Evolutionary conservation across 805 yeast species (phyloP).

Genomic region (Wickerhamomyces silvicola): DNA sequence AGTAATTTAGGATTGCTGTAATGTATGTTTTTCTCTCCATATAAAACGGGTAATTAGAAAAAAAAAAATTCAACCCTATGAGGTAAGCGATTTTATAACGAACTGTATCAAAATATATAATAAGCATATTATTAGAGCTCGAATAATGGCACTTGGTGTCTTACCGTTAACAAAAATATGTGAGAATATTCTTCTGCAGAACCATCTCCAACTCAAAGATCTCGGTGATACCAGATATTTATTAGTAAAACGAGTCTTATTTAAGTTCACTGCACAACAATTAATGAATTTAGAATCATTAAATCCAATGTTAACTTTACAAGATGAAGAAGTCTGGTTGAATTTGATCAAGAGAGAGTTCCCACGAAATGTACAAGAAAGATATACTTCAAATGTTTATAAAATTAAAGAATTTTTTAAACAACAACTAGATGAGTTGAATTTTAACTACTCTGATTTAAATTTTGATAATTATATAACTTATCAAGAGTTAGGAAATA

Average conservation of each 20-base stretch:
- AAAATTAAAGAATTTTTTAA: slow-evolving; percentile 17
- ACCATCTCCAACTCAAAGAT: slow-evolving; percentile 16
- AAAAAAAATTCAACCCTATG: no score
- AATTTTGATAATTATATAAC: slow-evolving; percentile 13
- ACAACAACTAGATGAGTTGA: slow-evolving; percentile 13
- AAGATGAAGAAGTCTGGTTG: slow-evolving; percentile 33
- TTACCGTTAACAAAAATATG: slow-evolving; percentile 17
- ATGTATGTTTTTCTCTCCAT: no score
- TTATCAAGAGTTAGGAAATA: slow-evolving; percentile 3
- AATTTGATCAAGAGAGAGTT: slow-evolving; percentile 25
- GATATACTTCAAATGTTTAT: slow-evolving; percentile 19
- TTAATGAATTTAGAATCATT: slow-evolving; percentile 24
- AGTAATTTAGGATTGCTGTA: no score
- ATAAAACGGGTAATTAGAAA: no score
- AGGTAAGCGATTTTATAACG: not conserved
- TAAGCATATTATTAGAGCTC: not conserved
- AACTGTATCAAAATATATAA: not conserved
- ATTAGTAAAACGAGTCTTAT: slow-evolving; percentile 24
- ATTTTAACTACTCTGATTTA: slow-evolving; percentile 5
- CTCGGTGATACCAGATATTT: slow-evolving; percentile 27
- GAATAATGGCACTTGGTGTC: slow-evolving; percentile 9
- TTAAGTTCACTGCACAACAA: slow-evolving; percentile 25
- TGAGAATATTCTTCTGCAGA: slow-evolving; percentile 15
- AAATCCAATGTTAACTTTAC: slow-evolving; percentile 28
- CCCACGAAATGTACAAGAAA: slow-evolving; percentile 27